phyloP scores from a whole-genome alignment of 371 early-diverging fungal genomes.

The Dichotomocladium elegans region DNA sequence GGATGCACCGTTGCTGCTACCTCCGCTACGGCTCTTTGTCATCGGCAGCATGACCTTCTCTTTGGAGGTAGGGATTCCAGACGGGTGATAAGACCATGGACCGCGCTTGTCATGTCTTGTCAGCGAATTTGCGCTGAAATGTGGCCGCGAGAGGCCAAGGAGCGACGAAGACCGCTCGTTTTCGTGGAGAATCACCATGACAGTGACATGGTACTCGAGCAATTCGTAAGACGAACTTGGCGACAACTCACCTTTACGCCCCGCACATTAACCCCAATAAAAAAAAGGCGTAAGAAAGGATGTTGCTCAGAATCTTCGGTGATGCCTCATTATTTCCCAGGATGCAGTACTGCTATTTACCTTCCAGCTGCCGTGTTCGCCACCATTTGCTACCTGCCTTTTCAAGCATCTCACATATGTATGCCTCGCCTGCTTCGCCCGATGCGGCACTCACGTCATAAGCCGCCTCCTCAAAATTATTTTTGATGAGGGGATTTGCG shows the following conservation, averaged over 20 bases:
- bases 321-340: too few relatives aligned
- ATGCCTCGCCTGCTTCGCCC: slow-evolving; percentile 49
- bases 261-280: too few relatives aligned
- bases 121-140: slow-evolving; percentile 48
- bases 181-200: slow-evolving; percentile 63
- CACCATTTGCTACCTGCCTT: slow-evolving; percentile 51
- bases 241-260: slow-evolving; percentile 12
- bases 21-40: slow-evolving; percentile 2
- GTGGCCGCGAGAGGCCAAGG: slow-evolving; percentile 46
- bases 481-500: slow-evolving; percentile 66
- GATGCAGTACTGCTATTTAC: slow-evolving; percentile 9
- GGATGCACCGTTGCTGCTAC: slow-evolving; percentile 14
- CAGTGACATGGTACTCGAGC: slow-evolving; percentile 58
- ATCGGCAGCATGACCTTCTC: slow-evolving; percentile 53
- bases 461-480: slow-evolving; percentile 72
- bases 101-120: slow-evolving; percentile 49
- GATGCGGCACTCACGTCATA: slow-evolving; percentile 77
- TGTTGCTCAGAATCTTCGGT: too few relatives aligned
- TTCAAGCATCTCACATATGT: slow-evolving; percentile 68
- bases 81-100: slow-evolving; percentile 58
- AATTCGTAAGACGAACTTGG: slow-evolving; percentile 36
- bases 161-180: slow-evolving; percentile 61
- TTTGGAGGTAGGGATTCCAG: slow-evolving; percentile 48
- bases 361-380: slow-evolving; percentile 27
- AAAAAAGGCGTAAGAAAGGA: too few relatives aligned